A percentile compares a stretch with the other conserved stretches of the same genome.
These are phyloP conservation scores for Penicillium mononematosum DNA, from an alignment of 495 filamentous ascomycete genomes.

Conservation along the genomic window DNA sequence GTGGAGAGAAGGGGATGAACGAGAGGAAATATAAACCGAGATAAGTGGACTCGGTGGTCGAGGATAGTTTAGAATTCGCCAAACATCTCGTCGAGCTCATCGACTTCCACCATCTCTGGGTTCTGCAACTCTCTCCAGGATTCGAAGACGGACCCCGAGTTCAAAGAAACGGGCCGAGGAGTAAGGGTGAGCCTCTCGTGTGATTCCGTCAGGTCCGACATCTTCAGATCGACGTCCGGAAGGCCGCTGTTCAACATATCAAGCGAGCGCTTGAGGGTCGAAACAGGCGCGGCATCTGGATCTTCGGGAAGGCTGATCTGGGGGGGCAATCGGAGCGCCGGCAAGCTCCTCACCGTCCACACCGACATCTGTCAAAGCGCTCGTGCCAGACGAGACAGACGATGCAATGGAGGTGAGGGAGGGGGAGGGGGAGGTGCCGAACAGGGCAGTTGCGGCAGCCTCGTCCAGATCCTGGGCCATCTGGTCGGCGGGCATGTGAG, in stretches of 20 bases:
- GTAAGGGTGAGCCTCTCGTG: constrained; percentile 42
- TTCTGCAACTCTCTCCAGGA: constrained; percentile 66
- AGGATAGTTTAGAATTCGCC: constrained; percentile 41
- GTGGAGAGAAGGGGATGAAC: constrained; percentile 17
- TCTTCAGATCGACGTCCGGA: constrained; percentile 46
- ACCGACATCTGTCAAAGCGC: constrained; percentile 33
- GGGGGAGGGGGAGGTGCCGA: constrained; percentile 48
- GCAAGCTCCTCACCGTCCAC: constrained; percentile 29
- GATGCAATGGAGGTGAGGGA: constrained; percentile 48
- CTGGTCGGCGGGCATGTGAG: constrained; percentile 32
- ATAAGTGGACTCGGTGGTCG: neutral
- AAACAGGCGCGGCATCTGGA: constrained; percentile 32
- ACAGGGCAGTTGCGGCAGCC: constrained; percentile 39
- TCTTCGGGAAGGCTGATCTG: constrained; percentile 41
- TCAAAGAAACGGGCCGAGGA: constrained; percentile 45
- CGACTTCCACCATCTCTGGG: constrained; percentile 85
- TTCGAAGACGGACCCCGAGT: constrained; percentile 37
- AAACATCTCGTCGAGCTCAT: constrained; percentile 90
- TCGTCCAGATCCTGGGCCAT: constrained; percentile 35
- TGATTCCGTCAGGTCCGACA: constrained; percentile 45
- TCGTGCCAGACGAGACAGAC: constrained; percentile 52
- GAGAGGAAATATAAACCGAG: neutral
- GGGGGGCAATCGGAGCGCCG: constrained; percentile 27
- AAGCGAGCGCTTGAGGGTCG: constrained; percentile 44
- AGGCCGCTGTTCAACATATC: constrained; percentile 46